A percentile compares a stretch with the other conserved stretches of the same genome.
Evolutionary conservation across 129 eudicot species (phyloP).

Genomic region (Pseudognaphalium luteoalbum): DNA sequence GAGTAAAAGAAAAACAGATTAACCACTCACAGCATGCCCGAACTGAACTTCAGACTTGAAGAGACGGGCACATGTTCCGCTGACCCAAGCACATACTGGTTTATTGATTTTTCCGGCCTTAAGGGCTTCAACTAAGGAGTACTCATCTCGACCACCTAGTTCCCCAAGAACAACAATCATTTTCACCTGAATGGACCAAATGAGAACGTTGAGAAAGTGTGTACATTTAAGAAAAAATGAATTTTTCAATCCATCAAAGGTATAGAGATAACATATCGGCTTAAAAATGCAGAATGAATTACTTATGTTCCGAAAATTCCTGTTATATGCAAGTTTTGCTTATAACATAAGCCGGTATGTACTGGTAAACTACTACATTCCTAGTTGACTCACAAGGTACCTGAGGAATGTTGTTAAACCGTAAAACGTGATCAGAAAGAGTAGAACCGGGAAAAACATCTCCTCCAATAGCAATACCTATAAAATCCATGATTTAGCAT

Average conservation of each 20-base stretch:
- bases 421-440: conserved; percentile 88
- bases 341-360: background rate
- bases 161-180: conserved; percentile 98
- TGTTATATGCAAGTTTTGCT: background rate
- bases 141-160: conserved; percentile 98
- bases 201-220: background rate
- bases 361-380: background rate
- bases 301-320: background rate
- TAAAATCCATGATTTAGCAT: background rate
- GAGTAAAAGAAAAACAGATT: conserved; percentile 7
- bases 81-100: conserved; percentile 99
- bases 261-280: background rate
- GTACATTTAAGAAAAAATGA: background rate
- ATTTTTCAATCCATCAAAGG: background rate
- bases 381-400: conserved; percentile 35
- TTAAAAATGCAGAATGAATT: too few relatives aligned
- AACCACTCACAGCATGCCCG: conserved; percentile 84
- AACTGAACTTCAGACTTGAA: conserved; percentile 98
- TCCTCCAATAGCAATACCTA: conserved; percentile 99
- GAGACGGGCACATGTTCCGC: conserved; percentile 96
- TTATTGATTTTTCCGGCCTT: conserved; percentile 86
- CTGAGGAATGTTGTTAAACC: conserved; percentile 98
- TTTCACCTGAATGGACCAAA: conserved; percentile 53
- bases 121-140: conserved; percentile 94
- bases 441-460: conserved; percentile 99